Evolutionary conservation across 768 basidiomycete species (phyloP), one percentile per base, ranked within the genome.

Genomic region (Termitomyces sp.): DNA sequence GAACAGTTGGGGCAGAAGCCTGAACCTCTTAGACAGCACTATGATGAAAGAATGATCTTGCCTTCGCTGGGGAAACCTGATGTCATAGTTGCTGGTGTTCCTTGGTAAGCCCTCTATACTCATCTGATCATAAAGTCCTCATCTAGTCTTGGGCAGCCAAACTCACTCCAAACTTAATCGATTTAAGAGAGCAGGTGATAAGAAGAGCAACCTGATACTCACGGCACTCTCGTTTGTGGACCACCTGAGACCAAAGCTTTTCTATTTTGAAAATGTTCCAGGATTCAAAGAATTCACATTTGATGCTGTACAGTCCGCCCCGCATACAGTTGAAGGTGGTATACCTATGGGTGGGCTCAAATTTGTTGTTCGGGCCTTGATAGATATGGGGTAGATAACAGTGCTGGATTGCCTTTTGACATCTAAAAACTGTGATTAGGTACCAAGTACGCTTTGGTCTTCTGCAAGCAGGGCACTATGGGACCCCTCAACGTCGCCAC

Each of bases 311-410:
- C 78, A 81, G 58, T 69, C 62, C 10, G 67, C 68, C 12, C 56
- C 59, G 29, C 69, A 88, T 66, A 62, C 70, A n/a, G 73, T 84
- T 0, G 75, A 73, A 41, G 88, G 86, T 12, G 88, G 86, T 0
- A 80, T 89, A 36, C 72, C 78, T n/a, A 81, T 82, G 77, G 91
- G 91, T 7, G 88, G 88, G 0, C 63, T 92, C 1, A 91, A 89
- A 65, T 75, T 92, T 16, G 62, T 91, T 18, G 63, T 83, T 0
- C 71, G 83, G 4, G 80, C 82, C 0, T 63, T 93, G 56, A 61
- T 85, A 4, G 80, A 84, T 29, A 82, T 94, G 80, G 77, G 77
- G 90, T 91, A 65, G 50, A 73, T 57, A 36, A 9, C 29, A 41
- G 31, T 52, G 29, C 32, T 54, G 25, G 4, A 38, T 52, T 20